Evolutionary conservation across 108 stramenopile genomes (phyloP).

Genomic region (Cyclotella choctawhatcheeana): DNA sequence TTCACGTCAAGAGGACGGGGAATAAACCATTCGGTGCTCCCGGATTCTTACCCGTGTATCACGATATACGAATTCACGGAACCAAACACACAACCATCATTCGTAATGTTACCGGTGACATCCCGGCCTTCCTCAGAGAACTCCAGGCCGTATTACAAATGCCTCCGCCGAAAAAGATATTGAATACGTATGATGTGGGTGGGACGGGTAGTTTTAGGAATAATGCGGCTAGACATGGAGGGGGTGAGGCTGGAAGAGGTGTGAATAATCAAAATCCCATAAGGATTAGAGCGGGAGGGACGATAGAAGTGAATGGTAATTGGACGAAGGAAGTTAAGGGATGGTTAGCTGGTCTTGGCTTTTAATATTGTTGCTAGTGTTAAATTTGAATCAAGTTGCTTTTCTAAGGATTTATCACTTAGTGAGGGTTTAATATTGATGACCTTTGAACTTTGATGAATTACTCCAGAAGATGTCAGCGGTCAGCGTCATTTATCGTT

Average conservation of each 20-base stretch:
- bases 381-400: not conserved
- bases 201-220: not conserved
- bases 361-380: slow-evolving; percentile 47
- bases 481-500: no score
- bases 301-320: slow-evolving; percentile 87
- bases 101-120: slow-evolving; percentile 78
- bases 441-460: no score
- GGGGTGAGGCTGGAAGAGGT: slow-evolving; percentile 50
- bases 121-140: slow-evolving; percentile 69
- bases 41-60: slow-evolving; percentile 87
- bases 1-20: slow-evolving; percentile 66
- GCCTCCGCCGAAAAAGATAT: slow-evolving; percentile 45
- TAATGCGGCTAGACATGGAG: slow-evolving; percentile 33
- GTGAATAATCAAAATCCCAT: slow-evolving; percentile 59
- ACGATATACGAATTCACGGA: slow-evolving; percentile 76
- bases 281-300: slow-evolving; percentile 80
- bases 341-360: slow-evolving; percentile 88
- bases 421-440: not conserved
- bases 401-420: not conserved
- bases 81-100: slow-evolving; percentile 80
- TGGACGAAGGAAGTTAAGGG: slow-evolving; percentile 65
- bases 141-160: slow-evolving; percentile 68
- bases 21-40: slow-evolving; percentile 77
- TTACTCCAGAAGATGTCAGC: no score
- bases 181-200: slow-evolving; percentile 32